A percentile compares a stretch with the other conserved stretches of the same genome.
phyloP scores from a whole-genome alignment of 1,139 yeast genomes.

The Taphrina betulina region DNA sequence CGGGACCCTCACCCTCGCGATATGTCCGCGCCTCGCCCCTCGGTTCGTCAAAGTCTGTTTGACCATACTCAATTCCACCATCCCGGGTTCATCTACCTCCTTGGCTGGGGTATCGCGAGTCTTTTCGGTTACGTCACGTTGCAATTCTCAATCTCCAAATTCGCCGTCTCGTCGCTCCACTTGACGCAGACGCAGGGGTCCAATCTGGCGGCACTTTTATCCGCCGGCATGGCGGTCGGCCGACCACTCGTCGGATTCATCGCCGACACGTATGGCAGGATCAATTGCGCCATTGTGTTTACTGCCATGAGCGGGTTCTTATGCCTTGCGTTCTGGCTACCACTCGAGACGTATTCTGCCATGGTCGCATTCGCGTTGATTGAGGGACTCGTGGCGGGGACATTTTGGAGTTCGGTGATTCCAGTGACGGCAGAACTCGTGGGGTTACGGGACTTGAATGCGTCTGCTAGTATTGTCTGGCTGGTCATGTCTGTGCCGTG shows the following conservation, averaged over 20 bases:
- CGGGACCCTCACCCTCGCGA: conserved; percentile 42
- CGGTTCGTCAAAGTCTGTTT: conserved; percentile 42
- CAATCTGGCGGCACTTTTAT: conserved; percentile 59
- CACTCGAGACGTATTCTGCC: conserved; percentile 56
- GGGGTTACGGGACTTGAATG: conserved; percentile 51
- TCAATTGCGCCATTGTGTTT: conserved; percentile 50
- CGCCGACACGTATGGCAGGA: conserved; percentile 61
- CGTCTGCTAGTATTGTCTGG: conserved; percentile 63
- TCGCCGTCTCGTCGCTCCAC: conserved; percentile 58
- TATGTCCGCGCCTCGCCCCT: conserved; percentile 37
- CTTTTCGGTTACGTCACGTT: conserved; percentile 60
- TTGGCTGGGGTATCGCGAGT: conserved; percentile 59
- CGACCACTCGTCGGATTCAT: conserved; percentile 61
- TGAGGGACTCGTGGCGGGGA: conserved; percentile 56
- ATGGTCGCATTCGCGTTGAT: conserved; percentile 52
- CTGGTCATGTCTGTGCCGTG: conserved; percentile 51
- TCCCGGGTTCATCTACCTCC: conserved; percentile 49
- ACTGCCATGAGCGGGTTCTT: conserved; percentile 43
- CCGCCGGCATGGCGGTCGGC: conserved; percentile 64
- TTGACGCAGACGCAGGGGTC: conserved; percentile 58
- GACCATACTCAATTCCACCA: conserved; percentile 45
- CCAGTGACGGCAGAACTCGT: conserved; percentile 54
- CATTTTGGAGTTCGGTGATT: conserved; percentile 46
- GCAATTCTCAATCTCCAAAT: conserved; percentile 62
- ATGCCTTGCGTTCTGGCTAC: conserved; percentile 62